Conservation (phyloP, 192 early-diverging fungal species). For the Linnemannia schmuckeri region DNA sequence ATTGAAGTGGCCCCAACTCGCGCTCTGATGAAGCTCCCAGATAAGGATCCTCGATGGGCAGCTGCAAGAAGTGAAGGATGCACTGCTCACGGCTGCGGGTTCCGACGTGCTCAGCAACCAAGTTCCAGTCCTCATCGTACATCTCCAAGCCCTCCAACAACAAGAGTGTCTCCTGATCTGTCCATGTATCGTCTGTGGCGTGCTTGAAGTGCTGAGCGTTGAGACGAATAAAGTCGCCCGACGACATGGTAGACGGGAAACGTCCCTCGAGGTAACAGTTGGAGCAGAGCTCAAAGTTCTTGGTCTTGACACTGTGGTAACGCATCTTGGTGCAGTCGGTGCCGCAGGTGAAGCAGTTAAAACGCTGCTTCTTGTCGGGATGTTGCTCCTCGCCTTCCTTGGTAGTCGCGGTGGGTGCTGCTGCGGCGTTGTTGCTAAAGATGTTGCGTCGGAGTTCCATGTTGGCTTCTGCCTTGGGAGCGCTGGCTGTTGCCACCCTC, state of each 20-base stretch:
- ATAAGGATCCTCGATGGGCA: conserved; percentile 92
- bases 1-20: conserved; percentile 77
- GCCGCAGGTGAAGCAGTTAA: conserved; percentile 87
- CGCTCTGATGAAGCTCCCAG: conserved; percentile 58
- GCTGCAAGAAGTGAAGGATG: conserved; percentile 86
- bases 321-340: conserved; percentile 84
- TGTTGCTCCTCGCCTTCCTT: conserved; percentile 57
- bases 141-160: conserved; percentile 95
- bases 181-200: conserved; percentile 81
- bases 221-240: conserved; percentile 90
- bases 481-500: conserved; percentile 6
- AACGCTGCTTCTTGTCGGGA: conserved; percentile 48
- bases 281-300: conserved; percentile 84
- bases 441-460: conserved; percentile 68
- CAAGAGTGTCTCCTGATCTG: conserved; percentile 86
- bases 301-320: conserved; percentile 85
- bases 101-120: conserved; percentile 93
- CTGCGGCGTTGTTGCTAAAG: conserved; percentile 35
- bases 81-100: conserved; percentile 93
- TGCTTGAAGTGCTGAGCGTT: conserved; percentile 65
- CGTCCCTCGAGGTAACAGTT: conserved; percentile 94
- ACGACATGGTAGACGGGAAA: conserved; percentile 85
- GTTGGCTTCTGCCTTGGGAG: conserved; percentile 55
- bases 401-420: conserved; percentile 40
- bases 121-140: conserved; percentile 95